phyloP scores from a whole-genome alignment of 129 eudicot genomes.

The Escallonia rubra region DNA sequence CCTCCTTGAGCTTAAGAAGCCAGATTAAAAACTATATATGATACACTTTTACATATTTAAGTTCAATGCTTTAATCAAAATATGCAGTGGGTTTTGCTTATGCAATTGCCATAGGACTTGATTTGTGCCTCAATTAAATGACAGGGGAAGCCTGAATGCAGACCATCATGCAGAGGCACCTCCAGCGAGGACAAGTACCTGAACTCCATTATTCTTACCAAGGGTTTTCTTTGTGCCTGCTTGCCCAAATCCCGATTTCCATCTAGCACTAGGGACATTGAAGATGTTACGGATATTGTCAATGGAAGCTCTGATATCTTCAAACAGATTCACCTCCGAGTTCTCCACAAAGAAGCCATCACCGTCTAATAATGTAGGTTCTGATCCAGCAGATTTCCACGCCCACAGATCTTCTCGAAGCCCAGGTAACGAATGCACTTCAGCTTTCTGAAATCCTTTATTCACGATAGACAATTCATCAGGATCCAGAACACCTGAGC shows the following conservation, averaged over 20 bases:
- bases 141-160: too few relatives aligned
- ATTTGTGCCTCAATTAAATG: too few relatives aligned
- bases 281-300: slow-evolving; percentile 13
- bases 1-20: too few relatives aligned
- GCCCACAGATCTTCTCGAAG: slow-evolving; percentile 22
- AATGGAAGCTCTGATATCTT: slow-evolving; percentile 21
- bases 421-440: slow-evolving; percentile 14
- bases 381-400: slow-evolving; percentile 19
- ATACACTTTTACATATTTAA: too few relatives aligned
- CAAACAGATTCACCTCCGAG: slow-evolving; percentile 20
- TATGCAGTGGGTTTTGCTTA: too few relatives aligned
- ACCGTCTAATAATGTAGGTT: slow-evolving; percentile 6
- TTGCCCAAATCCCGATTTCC: slow-evolving; percentile 16
- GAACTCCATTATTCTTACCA: slow-evolving; percentile 19
- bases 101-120: too few relatives aligned
- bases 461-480: slow-evolving; percentile 56
- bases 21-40: too few relatives aligned
- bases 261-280: slow-evolving; percentile 13
- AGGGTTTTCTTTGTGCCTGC: slow-evolving; percentile 5
- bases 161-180: too few relatives aligned
- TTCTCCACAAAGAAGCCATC: slow-evolving; percentile 15
- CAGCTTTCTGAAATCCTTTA: slow-evolving; percentile 39
- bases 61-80: too few relatives aligned
- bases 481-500: slow-evolving; percentile 58
- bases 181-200: not conserved